Evolutionary conservation across 2,329 filamentous ascomycete genomes (phyloP).

Genomic region (Rosellinia necatrix): DNA sequence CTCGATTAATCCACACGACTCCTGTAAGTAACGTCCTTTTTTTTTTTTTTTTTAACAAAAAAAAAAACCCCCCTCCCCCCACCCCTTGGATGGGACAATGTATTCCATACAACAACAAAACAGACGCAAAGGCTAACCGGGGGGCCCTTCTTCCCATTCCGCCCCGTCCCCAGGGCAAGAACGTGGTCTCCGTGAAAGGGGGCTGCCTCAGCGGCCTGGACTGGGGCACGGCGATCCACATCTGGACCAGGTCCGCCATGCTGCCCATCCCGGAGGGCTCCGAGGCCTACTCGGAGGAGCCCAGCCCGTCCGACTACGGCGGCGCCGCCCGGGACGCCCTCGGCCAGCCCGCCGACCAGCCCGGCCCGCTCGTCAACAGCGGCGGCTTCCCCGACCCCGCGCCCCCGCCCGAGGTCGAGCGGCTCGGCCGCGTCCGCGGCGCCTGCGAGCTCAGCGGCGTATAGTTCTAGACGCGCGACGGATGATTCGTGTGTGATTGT

Average conservation of each 20-base stretch:
- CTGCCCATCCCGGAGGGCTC: conserved; percentile 69
- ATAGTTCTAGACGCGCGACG: too few species aligned
- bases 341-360: conserved; percentile 48
- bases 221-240: conserved; percentile 65
- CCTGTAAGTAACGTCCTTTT: too few species aligned
- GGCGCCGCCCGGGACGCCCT: conserved; percentile 49
- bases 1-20: conserved; percentile 65
- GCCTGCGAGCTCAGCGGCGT: conserved; percentile 39
- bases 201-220: conserved; percentile 68
- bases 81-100: not conserved
- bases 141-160: too few species aligned
- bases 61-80: conserved; percentile 5
- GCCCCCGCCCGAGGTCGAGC: conserved; percentile 16
- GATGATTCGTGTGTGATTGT: too few species aligned
- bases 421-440: conserved; percentile 23
- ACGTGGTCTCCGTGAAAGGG: conserved; percentile 68
- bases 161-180: conserved; percentile 56
- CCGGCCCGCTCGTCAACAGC: conserved; percentile 15
- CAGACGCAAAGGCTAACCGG: too few species aligned
- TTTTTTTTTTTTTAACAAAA: too few species aligned
- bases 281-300: conserved; percentile 61
- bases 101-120: too few species aligned
- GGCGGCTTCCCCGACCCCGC: conserved; percentile 10
- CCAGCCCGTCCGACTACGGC: conserved; percentile 49
- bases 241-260: conserved; percentile 71